Base-by-base conservation (phyloP, 495 filamentous ascomycete species). In the Mytilinidion resinicola region DNA sequence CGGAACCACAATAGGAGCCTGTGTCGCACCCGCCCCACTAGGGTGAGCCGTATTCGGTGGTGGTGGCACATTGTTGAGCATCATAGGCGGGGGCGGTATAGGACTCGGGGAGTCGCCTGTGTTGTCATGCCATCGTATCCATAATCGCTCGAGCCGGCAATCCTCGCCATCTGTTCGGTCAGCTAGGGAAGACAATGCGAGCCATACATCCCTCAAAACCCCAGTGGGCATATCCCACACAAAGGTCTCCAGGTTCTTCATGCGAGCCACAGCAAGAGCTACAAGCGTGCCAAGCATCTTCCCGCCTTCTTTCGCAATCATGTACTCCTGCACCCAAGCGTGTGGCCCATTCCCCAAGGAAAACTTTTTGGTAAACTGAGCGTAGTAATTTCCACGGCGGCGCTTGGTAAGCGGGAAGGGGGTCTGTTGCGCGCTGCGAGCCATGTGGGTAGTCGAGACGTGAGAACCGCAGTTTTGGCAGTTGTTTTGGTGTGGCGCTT, bases 161-260 rank as follows among this genome's bases (percentile, higher is more conserved):
- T 85, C 77, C 51, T 80, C 74, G 14, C 78, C 76, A n/a, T 79
- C 69, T 12, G 79, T 74, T 44, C 83, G 73, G 62, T 85, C 80
- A 30, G 83, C 85, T 20, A 93, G 75, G 0, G 87, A 92, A 0
- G 85, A 79, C 41, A 96, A 77, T 20, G 92, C 85, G 65, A 90
- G 80, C 80, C 92, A 97, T 33, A 95, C 85, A 63, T 95, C 89
- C 49, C 90, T 80, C 41, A 92, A 72, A 21, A 96, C 86, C 0
- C 92, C 92, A 0, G 90, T 96, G 0, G 91, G 90, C 91, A 96
- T 96, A 68, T 97, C 91, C 92, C 92, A 97, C 10, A 90, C 76
- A 64, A 97, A 97, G 0, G 84, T 85, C 70, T 97, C 91, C 17
- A 97, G 80, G 61, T 91, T 90, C 20, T 85, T 76, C 92, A 96